These are phyloP conservation scores for Taiozyma sp. DNA, from an alignment of 1,139 yeast genomes.

Conservation along the genomic window DNA sequence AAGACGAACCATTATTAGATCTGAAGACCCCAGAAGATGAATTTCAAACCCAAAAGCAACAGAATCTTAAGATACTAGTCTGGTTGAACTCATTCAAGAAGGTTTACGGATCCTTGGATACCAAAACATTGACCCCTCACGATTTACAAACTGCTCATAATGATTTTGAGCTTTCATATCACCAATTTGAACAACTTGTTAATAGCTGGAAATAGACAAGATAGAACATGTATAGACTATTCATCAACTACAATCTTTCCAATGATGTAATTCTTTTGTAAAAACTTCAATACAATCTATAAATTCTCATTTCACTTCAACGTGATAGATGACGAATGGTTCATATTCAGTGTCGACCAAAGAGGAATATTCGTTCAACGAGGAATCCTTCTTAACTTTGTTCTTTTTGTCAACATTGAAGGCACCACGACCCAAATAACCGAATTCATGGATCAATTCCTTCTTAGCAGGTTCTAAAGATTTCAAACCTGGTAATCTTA, in stretches of 20 bases:
- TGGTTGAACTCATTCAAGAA: not conserved
- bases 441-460: slow-evolving; percentile 67
- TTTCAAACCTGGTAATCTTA: slow-evolving; percentile 33
- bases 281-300: not conserved
- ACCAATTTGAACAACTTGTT: not conserved
- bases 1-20: not conserved
- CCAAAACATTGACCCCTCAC: not conserved
- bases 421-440: slow-evolving; percentile 89
- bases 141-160: not conserved
- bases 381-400: slow-evolving; percentile 52
- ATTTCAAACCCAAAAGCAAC: not conserved
- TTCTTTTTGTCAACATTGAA: slow-evolving; percentile 60
- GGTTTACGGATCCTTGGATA: not conserved
- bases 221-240: not conserved
- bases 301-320: slow-evolving; percentile 30
- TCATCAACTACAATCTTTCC: not conserved
- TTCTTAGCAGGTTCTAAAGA: slow-evolving; percentile 53
- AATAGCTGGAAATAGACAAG: not conserved
- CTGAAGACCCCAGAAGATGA: not conserved
- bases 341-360: slow-evolving; percentile 92
- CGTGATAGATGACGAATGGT: slow-evolving; percentile 82
- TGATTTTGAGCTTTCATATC: not conserved
- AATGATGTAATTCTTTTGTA: not conserved
- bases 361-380: slow-evolving; percentile 80
- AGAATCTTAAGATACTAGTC: not conserved